phyloP scores from a whole-genome alignment of 768 basidiomycete genomes.

The Tylopilus felleus region DNA sequence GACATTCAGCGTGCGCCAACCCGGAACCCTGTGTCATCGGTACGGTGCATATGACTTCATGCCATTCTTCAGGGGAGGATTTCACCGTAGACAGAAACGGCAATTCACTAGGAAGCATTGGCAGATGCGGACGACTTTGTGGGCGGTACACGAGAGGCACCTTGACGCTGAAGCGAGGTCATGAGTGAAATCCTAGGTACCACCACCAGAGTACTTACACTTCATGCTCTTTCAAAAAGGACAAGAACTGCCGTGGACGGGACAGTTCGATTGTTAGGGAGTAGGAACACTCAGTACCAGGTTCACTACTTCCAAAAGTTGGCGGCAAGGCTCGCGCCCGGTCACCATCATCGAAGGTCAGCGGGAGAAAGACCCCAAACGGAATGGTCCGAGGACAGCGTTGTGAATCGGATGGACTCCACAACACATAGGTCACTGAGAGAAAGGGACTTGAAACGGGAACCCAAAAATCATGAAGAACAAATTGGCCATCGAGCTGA shows the following conservation, averaged over 20 bases:
- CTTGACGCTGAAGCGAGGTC: constrained; percentile 35
- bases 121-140: constrained; percentile 51
- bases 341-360: constrained; percentile 39
- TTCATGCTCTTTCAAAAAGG: constrained; percentile 45
- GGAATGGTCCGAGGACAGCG: constrained; percentile 36
- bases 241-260: constrained; percentile 37
- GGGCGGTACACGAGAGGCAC: constrained; percentile 53
- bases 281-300: constrained; percentile 42
- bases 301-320: constrained; percentile 32
- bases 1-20: constrained; percentile 42
- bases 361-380: constrained; percentile 46
- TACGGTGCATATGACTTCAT: constrained; percentile 46
- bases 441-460: constrained; percentile 16
- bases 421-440: constrained; percentile 18
- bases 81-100: constrained; percentile 59
- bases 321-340: constrained; percentile 45
- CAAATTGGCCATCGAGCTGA: constrained; percentile 27
- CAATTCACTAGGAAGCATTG: constrained; percentile 43
- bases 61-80: constrained; percentile 64
- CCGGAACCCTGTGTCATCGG: constrained; percentile 33
- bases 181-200: background rate
- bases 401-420: constrained; percentile 12
- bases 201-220: constrained; percentile 33
- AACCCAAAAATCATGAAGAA: constrained; percentile 12
- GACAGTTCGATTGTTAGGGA: constrained; percentile 42